phyloP scores from a whole-genome alignment of 169 alveolate genomes.

The Amoebophrya sp. region DNA sequence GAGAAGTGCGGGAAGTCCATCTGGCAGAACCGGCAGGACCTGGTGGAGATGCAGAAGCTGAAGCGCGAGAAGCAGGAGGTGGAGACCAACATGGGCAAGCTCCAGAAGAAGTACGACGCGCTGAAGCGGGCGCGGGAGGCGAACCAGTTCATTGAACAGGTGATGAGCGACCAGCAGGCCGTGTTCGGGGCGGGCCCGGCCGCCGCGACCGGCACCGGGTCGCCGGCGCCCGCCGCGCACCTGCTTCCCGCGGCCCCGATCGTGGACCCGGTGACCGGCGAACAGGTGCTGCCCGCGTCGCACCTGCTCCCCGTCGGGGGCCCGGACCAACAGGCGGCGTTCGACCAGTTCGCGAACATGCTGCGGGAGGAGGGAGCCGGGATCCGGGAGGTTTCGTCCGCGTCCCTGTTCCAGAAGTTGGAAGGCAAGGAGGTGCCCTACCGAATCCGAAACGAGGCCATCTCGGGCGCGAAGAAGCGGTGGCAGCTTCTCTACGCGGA shows the following conservation, averaged over 20 bases:
- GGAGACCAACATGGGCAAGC: not conserved
- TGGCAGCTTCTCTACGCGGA: constrained; percentile 21
- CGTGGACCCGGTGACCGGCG: not conserved
- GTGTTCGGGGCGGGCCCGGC: no score
- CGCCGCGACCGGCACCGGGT: no score
- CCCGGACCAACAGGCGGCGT: no score
- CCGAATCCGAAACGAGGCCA: not conserved
- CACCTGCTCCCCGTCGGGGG: no score
- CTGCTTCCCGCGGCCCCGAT: not conserved
- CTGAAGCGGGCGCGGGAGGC: not conserved
- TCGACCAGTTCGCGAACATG: not conserved
- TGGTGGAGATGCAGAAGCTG: constrained; percentile 15
- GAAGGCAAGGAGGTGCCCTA: not conserved
- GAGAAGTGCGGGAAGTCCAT: not conserved
- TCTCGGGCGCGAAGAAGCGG: constrained; percentile 8
- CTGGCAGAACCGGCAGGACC: constrained; percentile 25
- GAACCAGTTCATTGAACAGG: not conserved
- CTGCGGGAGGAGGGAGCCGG: not conserved
- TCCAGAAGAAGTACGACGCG: constrained; percentile 1
- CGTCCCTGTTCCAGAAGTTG: not conserved
- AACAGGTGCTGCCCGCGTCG: no score
- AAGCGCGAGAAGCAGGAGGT: constrained; percentile 16
- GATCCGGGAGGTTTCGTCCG: not conserved
- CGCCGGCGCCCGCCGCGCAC: no score
- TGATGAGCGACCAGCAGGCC: not conserved